Evolutionary conservation across 148 eudicot genomes (phyloP).

Genomic region (Arctostaphylos glauca): DNA sequence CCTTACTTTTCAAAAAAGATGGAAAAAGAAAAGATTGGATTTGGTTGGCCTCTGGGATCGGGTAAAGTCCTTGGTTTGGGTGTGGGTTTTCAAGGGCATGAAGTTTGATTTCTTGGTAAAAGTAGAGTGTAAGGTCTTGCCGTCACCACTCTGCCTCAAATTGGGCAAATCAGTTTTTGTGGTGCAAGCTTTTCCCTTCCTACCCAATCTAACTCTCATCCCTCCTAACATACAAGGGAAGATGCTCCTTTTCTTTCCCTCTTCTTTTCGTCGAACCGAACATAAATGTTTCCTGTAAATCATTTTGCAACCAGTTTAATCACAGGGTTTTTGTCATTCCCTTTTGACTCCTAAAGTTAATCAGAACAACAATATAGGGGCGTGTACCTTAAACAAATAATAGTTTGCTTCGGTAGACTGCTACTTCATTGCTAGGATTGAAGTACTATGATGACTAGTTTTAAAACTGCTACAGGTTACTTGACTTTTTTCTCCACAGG

Average conservation of each 20-base stretch:
- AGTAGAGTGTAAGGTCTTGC: not conserved
- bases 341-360: conserved; percentile 7
- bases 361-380: not conserved
- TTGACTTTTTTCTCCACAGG: conserved; percentile 92
- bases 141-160: not conserved
- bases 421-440: conserved; percentile 16
- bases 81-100: not conserved
- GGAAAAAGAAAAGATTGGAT: not conserved
- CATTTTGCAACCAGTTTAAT: conserved; percentile 1
- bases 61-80: not conserved
- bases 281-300: not conserved
- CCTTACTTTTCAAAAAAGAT: not conserved
- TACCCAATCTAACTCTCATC: not conserved
- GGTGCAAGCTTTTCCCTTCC: not conserved
- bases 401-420: conserved; percentile 20
- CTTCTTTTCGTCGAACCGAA: not conserved
- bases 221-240: not conserved
- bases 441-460: conserved; percentile 51
- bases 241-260: not conserved
- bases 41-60: not conserved
- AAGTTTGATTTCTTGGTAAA: not conserved
- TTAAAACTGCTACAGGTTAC: conserved; percentile 69
- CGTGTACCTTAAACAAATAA: not conserved
- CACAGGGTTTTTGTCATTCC: not conserved
- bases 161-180: not conserved